Percentiles rank a stretch among this genome's conserved stretches.
Evolutionary conservation across 139 green algal genomes (phyloP).

Genomic region (Micractinium sp.): DNA sequence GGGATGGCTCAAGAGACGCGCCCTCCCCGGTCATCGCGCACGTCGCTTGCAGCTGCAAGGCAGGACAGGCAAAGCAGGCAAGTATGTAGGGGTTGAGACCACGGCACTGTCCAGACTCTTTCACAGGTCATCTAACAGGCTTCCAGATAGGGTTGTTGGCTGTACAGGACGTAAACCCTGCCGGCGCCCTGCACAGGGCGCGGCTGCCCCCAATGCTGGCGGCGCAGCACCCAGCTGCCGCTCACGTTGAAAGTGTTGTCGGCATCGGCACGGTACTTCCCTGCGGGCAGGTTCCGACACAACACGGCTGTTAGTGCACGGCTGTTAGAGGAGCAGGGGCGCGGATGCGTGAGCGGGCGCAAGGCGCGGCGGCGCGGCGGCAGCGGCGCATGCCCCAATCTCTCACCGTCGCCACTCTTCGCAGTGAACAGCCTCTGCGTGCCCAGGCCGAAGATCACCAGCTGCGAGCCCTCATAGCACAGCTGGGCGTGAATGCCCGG

Average conservation of each 20-base stretch:
- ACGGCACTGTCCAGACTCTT: too few species aligned
- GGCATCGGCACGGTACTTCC: background rate
- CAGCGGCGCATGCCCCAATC: background rate
- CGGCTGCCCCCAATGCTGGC: too few species aligned
- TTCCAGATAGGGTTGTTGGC: too few species aligned
- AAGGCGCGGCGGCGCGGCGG: too few species aligned
- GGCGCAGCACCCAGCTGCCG: too few species aligned
- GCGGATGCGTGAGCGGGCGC: too few species aligned
- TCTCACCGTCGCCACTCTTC: background rate
- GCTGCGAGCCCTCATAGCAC: background rate
- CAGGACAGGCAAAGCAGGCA: background rate
- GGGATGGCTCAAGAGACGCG: background rate
- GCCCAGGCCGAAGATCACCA: background rate
- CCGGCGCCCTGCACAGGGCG: too few species aligned
- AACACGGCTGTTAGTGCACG: background rate
- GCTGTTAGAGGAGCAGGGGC: background rate
- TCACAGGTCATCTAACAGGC: too few species aligned
- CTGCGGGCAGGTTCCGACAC: background rate
- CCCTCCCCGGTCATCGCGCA: background rate
- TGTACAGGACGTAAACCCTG: too few species aligned
- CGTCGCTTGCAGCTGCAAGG: background rate
- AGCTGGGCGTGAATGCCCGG: background rate
- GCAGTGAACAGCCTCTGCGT: background rate
- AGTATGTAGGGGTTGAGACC: background rate
- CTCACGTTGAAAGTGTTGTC: background rate